These are phyloP conservation scores for Coemansia sp. DNA, from an alignment of 192 early-diverging fungal species.

Conservation along the genomic window DNA sequence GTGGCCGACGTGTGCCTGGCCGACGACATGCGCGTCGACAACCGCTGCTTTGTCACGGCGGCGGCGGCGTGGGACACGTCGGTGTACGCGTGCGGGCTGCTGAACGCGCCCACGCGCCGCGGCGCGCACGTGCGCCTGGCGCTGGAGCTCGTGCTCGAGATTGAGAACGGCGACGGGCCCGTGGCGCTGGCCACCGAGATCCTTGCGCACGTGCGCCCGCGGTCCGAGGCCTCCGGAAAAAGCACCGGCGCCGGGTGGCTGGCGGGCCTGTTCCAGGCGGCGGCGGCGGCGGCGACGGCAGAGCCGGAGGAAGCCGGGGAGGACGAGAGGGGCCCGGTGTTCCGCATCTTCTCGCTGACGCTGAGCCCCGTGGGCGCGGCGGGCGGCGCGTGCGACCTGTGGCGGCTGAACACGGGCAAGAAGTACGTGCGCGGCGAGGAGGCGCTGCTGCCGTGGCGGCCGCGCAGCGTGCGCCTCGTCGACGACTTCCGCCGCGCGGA, in stretches of 20 bases:
- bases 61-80: conserved; percentile 74
- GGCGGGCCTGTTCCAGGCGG: too few species aligned
- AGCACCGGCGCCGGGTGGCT: conserved; percentile 6
- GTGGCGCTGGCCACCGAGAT: conserved; percentile 59
- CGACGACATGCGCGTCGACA: conserved; percentile 53
- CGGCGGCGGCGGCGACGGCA: too few species aligned
- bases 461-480: conserved; percentile 63
- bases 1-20: conserved; percentile 46
- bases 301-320: too few species aligned
- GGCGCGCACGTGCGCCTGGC: conserved; percentile 58
- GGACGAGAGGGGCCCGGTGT: conserved; percentile 33
- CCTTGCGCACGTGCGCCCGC: conserved; percentile 56
- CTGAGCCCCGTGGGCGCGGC: conserved; percentile 53
- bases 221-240: conserved; percentile 9
- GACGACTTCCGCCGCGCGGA: conserved; percentile 46
- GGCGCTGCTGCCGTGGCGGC: conserved; percentile 61
- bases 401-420: conserved; percentile 62
- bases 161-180: conserved; percentile 56
- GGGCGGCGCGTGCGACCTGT: conserved; percentile 55
- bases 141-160: conserved; percentile 54
- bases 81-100: conserved; percentile 59
- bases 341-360: conserved; percentile 58
- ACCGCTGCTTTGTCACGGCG: conserved; percentile 57
- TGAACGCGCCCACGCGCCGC: conserved; percentile 60
- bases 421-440: conserved; percentile 74